A percentile compares a stretch with the other conserved stretches of the same genome.
phyloP scores from a whole-genome alignment of 257 asterid genomes.

The Leonotis leonurus region DNA sequence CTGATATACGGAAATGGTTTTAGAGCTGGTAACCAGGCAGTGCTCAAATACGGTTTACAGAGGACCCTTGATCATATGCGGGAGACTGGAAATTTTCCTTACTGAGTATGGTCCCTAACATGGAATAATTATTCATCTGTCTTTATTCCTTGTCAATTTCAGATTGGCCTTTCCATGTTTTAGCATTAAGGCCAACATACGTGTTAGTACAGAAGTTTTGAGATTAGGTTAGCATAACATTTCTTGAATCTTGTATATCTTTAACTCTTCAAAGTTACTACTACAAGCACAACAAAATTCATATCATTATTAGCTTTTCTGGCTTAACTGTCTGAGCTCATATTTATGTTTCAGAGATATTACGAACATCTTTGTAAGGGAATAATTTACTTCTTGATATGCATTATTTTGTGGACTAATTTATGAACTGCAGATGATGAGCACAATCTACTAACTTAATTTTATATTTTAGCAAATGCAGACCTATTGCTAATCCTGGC shows the following conservation, averaged over 20 bases:
- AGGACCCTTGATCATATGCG: conserved; percentile 71
- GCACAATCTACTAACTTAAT: background rate
- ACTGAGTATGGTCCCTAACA: background rate
- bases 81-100: conserved; percentile 78
- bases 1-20: conserved; percentile 86
- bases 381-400: background rate
- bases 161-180: conserved; percentile 17
- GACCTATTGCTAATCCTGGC: background rate
- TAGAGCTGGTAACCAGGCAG: conserved; percentile 79
- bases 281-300: conserved; percentile 17
- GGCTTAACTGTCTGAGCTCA: background rate
- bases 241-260: conserved; percentile 25
- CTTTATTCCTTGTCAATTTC: background rate
- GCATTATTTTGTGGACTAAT: background rate
- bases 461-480: background rate
- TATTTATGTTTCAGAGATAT: background rate
- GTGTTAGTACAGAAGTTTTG: conserved; percentile 26
- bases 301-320: too few species aligned
- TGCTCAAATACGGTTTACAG: conserved; percentile 62
- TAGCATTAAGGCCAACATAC: conserved; percentile 16
- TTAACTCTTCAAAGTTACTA: conserved; percentile 5
- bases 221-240: conserved; percentile 26
- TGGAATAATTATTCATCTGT: background rate
- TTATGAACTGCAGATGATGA: background rate
- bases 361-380: background rate